A percentile compares a stretch with the other conserved stretches of the same genome.
Evolutionary conservation across 257 asterid species (phyloP).

Genomic region (Nicotiana obtusifolia): DNA sequence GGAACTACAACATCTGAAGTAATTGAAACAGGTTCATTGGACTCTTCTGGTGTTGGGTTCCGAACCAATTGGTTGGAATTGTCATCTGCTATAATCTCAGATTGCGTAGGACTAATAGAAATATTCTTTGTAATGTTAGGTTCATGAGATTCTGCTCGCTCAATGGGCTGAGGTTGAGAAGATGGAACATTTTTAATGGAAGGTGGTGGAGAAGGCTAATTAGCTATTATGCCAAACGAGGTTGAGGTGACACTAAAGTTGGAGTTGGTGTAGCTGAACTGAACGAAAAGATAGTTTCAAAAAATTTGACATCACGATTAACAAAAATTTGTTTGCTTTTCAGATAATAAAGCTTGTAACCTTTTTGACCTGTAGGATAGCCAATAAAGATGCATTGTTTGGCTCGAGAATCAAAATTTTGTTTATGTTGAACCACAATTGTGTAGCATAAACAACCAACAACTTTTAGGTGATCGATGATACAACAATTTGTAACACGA

Average conservation of each 20-base stretch:
- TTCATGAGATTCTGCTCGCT: not conserved
- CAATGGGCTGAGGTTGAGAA: not conserved
- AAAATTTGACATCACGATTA: not conserved
- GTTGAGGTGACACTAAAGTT: not conserved
- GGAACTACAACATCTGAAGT: not conserved
- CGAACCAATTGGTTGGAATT: no score
- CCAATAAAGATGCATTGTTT: not conserved
- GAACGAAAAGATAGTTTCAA: not conserved
- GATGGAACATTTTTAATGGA: not conserved
- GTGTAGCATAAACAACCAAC: conserved; percentile 16
- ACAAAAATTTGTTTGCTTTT: not conserved
- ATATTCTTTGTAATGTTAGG: not conserved
- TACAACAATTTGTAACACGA: not conserved
- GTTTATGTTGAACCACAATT: not conserved
- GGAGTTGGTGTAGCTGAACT: not conserved
- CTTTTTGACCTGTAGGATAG: not conserved
- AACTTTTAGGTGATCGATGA: not conserved
- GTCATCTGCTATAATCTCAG: not conserved
- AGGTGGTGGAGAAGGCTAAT: not conserved
- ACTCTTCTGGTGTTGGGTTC: not conserved
- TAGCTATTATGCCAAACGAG: not conserved
- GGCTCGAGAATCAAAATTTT: conserved; percentile 1
- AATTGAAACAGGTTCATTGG: not conserved
- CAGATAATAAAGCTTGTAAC: not conserved
- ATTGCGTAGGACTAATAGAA: not conserved